Conservation (phyloP, 179 eudicot species). For the Beta lomatogona region DNA sequence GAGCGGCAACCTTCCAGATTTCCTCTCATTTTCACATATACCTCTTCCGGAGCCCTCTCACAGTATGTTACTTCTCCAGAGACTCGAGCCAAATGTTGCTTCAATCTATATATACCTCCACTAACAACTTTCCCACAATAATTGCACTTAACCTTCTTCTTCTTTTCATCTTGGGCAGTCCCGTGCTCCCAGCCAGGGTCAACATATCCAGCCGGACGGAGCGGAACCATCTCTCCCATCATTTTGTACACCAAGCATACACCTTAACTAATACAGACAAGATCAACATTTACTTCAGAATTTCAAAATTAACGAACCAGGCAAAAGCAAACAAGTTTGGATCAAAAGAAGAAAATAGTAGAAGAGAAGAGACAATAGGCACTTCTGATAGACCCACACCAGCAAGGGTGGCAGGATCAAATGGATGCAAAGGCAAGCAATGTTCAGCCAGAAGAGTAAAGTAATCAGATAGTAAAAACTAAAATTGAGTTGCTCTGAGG, state of each 20-base stretch:
- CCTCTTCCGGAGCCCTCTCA: slow-evolving; percentile 89
- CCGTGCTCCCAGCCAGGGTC: slow-evolving; percentile 99
- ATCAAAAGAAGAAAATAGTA: not conserved
- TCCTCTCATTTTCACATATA: slow-evolving; percentile 76
- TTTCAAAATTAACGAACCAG: not conserved
- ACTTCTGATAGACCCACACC: not conserved
- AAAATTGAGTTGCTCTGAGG: not conserved
- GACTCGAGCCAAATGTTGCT: slow-evolving; percentile 90
- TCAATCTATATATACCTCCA: slow-evolving; percentile 91
- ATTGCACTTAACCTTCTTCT: slow-evolving; percentile 93
- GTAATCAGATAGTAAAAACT: not conserved
- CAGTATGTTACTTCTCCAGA: slow-evolving; percentile 96
- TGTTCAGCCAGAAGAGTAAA: not conserved
- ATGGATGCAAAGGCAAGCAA: not conserved
- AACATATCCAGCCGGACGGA: slow-evolving; percentile 56
- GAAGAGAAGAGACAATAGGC: not conserved
- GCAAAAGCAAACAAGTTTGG: not conserved
- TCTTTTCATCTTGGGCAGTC: slow-evolving; percentile 84
- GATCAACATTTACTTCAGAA: not conserved
- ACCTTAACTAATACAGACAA: slow-evolving; percentile 14
- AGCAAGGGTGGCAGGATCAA: not conserved
- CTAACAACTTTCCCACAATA: slow-evolving; percentile 95
- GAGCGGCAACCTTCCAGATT: slow-evolving; percentile 75
- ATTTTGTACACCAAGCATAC: slow-evolving; percentile 29
- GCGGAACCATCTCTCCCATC: slow-evolving; percentile 62